Evolutionary conservation across 2,329 filamentous ascomycete species (phyloP).

Genomic region (Cryphonectria parasitica): DNA sequence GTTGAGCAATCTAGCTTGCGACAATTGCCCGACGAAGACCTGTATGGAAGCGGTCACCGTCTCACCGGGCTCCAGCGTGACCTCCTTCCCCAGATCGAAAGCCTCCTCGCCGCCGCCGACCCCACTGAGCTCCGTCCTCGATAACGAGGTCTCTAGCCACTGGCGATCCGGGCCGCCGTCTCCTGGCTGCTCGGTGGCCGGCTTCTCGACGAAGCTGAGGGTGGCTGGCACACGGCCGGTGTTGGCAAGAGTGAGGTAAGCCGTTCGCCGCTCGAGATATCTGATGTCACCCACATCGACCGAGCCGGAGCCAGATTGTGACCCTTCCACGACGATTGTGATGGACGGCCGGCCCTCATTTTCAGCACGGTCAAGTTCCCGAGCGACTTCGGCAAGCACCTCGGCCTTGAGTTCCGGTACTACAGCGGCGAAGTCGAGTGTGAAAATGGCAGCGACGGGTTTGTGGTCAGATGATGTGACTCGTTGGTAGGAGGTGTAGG

Average conservation of each 20-base stretch:
- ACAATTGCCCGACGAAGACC: constrained; percentile 65
- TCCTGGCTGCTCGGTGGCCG: constrained; percentile 50
- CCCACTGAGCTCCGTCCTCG: constrained; percentile 47
- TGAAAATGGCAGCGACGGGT: constrained; percentile 82
- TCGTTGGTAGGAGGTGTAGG: constrained; percentile 87
- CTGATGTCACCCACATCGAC: constrained; percentile 79
- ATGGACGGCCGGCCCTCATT: constrained; percentile 86
- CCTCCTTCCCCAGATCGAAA: constrained; percentile 47
- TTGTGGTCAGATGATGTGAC: constrained; percentile 96
- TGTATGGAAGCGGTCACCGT: constrained; percentile 73
- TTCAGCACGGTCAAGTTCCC: constrained; percentile 86
- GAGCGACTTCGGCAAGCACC: constrained; percentile 83
- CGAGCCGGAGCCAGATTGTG: constrained; percentile 50
- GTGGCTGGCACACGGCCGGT: constrained; percentile 82
- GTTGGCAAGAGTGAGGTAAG: constrained; percentile 84
- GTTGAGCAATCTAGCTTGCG: constrained; percentile 73
- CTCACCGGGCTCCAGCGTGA: constrained; percentile 83
- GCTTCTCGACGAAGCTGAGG: constrained; percentile 78
- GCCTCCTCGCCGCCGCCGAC: constrained; percentile 37
- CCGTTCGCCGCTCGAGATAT: constrained; percentile 68
- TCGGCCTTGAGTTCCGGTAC: constrained; percentile 82
- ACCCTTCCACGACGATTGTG: constrained; percentile 77
- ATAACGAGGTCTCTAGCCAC: constrained; percentile 75
- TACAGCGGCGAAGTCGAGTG: constrained; percentile 82
- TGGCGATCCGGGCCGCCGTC: constrained; percentile 37